Evolutionary conservation across 2,329 filamentous ascomycete species (phyloP).

Genomic region (Tolypocladium guangdongense): DNA sequence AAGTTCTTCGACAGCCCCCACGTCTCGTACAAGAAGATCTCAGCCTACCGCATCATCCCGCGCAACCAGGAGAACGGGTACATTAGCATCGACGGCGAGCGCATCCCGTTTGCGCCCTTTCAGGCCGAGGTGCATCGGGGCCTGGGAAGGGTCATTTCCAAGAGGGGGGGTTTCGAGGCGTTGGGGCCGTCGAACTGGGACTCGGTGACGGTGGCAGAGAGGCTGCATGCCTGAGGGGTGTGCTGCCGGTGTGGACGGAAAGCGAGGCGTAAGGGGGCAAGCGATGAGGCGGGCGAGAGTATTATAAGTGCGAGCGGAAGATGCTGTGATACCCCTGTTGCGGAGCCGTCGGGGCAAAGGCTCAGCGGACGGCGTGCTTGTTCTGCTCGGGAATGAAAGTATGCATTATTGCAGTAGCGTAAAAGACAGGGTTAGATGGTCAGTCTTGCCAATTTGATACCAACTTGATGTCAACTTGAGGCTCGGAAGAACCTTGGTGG

Average conservation of each 20-base stretch:
- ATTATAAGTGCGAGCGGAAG: background rate
- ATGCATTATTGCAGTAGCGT: background rate
- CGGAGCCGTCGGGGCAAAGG: background rate
- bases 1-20: conserved; percentile 70
- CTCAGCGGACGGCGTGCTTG: background rate
- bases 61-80: conserved; percentile 61
- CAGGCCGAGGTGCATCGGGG: conserved; percentile 82
- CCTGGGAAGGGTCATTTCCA: conserved; percentile 75
- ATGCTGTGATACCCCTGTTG: conserved; percentile 13
- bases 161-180: conserved; percentile 61
- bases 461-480: no score
- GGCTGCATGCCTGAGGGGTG: conserved; percentile 12
- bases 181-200: conserved; percentile 43
- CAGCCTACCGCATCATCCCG: conserved; percentile 78
- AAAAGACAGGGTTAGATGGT: no score
- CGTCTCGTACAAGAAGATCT: conserved; percentile 73
- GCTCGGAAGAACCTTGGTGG: no score
- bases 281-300: background rate
- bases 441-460: no score
- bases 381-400: no score
- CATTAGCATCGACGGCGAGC: conserved; percentile 91
- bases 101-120: conserved; percentile 75
- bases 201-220: conserved; percentile 20
- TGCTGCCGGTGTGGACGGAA: background rate
- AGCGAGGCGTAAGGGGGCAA: background rate